Percentiles rank a stretch among this genome's conserved stretches.
Conservation (phyloP, 805 yeast species). For the Lachancea thermotolerans region DNA sequence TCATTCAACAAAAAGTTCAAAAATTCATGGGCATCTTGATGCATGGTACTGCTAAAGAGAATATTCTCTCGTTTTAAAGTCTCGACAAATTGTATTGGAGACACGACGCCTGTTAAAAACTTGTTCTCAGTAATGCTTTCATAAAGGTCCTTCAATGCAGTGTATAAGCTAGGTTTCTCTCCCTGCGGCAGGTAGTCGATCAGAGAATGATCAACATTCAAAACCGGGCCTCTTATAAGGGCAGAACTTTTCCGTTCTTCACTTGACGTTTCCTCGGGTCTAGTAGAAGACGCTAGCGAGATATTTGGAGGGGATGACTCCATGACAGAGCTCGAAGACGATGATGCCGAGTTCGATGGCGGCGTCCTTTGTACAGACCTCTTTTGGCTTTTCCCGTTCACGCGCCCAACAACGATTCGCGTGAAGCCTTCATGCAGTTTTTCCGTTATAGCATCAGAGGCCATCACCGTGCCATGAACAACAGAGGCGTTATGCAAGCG, state of each 20-base stretch:
- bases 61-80: conserved; percentile 76
- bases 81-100: conserved; percentile 69
- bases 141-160: conserved; percentile 76
- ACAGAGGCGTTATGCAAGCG: conserved; percentile 11
- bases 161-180: conserved; percentile 43
- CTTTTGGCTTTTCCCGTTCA: conserved; percentile 3
- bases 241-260: conserved; percentile 80
- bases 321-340: background rate
- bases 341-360: conserved; percentile 1
- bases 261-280: conserved; percentile 35
- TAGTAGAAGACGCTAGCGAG: conserved; percentile 21
- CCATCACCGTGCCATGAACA: conserved; percentile 21
- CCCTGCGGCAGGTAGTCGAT: conserved; percentile 37
- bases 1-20: conserved; percentile 81
- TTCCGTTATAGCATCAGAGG: conserved; percentile 23
- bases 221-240: conserved; percentile 69
- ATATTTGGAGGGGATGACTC: conserved; percentile 2
- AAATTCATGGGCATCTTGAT: conserved; percentile 98
- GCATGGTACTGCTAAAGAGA: conserved; percentile 85
- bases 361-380: background rate
- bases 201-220: conserved; percentile 64
- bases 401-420: conserved; percentile 27
- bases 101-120: conserved; percentile 71
- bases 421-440: conserved; percentile 25
- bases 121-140: conserved; percentile 72